Conservation (phyloP, 805 yeast genomes). For the Ogataea trehaloabstinens region DNA sequence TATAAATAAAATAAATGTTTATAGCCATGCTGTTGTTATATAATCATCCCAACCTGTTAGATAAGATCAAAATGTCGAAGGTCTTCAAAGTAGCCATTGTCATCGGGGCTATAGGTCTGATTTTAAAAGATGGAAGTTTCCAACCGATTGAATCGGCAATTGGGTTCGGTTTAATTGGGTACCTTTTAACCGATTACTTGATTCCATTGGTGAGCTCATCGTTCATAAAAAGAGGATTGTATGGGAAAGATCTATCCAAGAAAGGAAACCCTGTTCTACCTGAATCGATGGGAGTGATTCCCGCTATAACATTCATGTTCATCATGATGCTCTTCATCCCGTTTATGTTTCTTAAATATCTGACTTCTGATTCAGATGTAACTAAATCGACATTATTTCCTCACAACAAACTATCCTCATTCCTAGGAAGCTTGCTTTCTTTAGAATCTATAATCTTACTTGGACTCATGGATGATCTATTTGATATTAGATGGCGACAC, state of each 20-base stretch:
- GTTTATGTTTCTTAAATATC: conserved; percentile 74
- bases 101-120: neutral
- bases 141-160: conserved; percentile 57
- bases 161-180: conserved; percentile 71
- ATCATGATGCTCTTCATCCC: conserved; percentile 86
- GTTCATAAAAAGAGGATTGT: conserved; percentile 77
- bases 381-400: conserved; percentile 49
- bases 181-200: conserved; percentile 52
- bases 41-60: too few species aligned
- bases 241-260: conserved; percentile 82
- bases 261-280: conserved; percentile 72
- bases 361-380: conserved; percentile 35
- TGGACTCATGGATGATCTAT: conserved; percentile 91
- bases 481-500: conserved; percentile 96
- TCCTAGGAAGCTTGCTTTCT: conserved; percentile 79
- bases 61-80: too few species aligned
- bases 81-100: too few species aligned
- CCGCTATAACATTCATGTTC: conserved; percentile 77
- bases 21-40: neutral
- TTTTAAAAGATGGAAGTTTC: conserved; percentile 7
- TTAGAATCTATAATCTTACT: conserved; percentile 78
- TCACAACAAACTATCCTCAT: conserved; percentile 79
- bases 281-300: conserved; percentile 89
- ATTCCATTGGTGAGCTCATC: conserved; percentile 68
- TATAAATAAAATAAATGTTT: neutral